Evolutionary conservation across 2,329 filamentous ascomycete species (phyloP), one percentile per base, ranked within the genome.

Genomic region (Claviceps monticola): DNA sequence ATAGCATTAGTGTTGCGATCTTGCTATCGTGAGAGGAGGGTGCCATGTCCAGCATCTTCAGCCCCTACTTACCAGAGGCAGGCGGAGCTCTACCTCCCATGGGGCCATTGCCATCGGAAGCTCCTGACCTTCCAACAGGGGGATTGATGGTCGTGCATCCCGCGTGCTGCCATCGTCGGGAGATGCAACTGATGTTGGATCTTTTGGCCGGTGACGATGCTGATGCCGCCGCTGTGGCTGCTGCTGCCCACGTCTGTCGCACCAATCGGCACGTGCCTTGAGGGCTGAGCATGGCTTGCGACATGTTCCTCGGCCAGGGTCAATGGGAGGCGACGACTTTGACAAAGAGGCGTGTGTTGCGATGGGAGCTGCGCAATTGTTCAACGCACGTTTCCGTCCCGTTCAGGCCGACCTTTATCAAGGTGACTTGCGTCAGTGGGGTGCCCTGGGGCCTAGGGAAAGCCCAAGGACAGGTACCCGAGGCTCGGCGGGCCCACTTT

Each of bases 81-180:
- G 37, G 34, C 16, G 37, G 17, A 36, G 5, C 17, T 17, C 42
- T 34, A 5, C 44, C 6, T 16, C 14, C 5, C 5, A 34, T 34
- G 29, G 29, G 8, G 9, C 29, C 9, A 3, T 34, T 34, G 29
- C 9, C 29, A 3, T 34, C 9, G 29, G 29, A 34, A 11, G 9
- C 29, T 34, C 9, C 9, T 11, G 29, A 34, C 9, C 29, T 34
- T 34, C 29, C 29, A 34, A 34, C 29, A 11, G 29, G 29, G 3
- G 29, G 29, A 11, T 34, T 34, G 3, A 34, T 34, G 29, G 29
- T 34, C 29, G 29, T 34, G 29, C 29, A n/a, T 26, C 21, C 14
- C 2, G 48, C 29, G 48, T 53, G 51, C 26, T 50, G 44, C 48
- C 51, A 50, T 5, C 51, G 51, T 38, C 23, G 43, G 7, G 29